Evolutionary conservation across 2,329 filamentous ascomycete genomes (phyloP).

Genomic region (Hypoxylon sp.): DNA sequence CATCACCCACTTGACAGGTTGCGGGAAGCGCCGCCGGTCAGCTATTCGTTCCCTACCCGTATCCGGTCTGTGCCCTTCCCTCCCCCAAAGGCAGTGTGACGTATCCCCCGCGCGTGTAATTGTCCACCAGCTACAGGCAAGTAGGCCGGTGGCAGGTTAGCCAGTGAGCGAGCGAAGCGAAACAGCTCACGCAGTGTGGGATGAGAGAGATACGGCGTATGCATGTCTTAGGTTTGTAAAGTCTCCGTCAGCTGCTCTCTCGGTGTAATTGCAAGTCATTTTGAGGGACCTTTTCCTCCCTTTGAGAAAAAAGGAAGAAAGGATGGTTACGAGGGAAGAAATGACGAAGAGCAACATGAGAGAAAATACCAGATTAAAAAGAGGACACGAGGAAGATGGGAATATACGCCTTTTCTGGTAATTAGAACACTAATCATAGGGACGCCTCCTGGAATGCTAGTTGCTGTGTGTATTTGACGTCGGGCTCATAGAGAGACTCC

Average conservation of each 20-base stretch:
- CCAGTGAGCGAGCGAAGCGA: constrained; percentile 9
- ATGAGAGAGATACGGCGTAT: constrained; percentile 24
- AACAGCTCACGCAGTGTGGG: constrained; percentile 14
- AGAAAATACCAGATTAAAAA: background rate
- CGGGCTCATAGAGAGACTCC: background rate
- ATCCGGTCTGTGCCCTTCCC: constrained; percentile 9
- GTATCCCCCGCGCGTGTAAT: constrained; percentile 28
- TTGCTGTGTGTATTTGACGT: background rate
- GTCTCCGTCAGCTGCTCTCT: constrained; percentile 41
- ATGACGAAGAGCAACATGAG: background rate
- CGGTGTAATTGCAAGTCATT: background rate
- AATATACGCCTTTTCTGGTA: background rate
- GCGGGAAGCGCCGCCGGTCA: constrained; percentile 15
- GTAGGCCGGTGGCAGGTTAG: constrained; percentile 6
- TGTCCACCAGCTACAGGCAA: background rate
- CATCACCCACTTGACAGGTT: constrained; percentile 8
- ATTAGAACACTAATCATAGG: background rate
- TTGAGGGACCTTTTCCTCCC: background rate
- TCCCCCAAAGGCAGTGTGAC: constrained; percentile 22
- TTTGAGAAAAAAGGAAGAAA: background rate
- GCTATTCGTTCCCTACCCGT: constrained; percentile 6
- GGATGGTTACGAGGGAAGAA: background rate
- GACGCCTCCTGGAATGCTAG: background rate
- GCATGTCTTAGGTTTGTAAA: constrained; percentile 47
- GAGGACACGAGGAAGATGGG: background rate